phyloP scores from a whole-genome alignment of 140 eudicot species.

The Erigeron philadelphicus region DNA sequence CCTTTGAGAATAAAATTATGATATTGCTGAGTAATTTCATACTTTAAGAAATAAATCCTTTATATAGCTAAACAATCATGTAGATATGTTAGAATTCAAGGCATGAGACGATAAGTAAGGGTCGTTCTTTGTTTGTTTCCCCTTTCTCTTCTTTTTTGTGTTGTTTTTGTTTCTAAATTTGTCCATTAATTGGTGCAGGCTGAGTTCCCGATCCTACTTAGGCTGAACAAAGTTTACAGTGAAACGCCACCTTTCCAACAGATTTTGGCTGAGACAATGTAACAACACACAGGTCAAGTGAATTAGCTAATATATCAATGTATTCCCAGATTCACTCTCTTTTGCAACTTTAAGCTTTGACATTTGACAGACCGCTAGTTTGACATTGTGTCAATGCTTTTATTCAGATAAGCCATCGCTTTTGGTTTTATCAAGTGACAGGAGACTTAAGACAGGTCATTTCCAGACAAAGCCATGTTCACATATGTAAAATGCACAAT shows the following conservation, averaged over 20 bases:
- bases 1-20: too few species aligned
- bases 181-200: slow-evolving; percentile 38
- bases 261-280: slow-evolving; percentile 12
- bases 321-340: neutral
- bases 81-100: too few species aligned
- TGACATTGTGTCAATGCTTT: slow-evolving; percentile 1
- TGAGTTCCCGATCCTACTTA: slow-evolving; percentile 56
- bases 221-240: slow-evolving; percentile 51
- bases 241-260: slow-evolving; percentile 58
- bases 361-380: neutral
- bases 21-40: too few species aligned
- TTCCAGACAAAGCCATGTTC: slow-evolving; percentile 14
- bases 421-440: slow-evolving; percentile 8
- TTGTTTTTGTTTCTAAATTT: neutral
- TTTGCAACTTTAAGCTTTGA: neutral
- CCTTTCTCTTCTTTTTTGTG: neutral
- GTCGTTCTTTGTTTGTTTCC: neutral
- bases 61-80: too few species aligned
- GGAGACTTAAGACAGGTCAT: slow-evolving; percentile 4
- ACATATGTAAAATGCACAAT: too few species aligned
- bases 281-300: slow-evolving; percentile 9
- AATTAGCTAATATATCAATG: slow-evolving; percentile 11
- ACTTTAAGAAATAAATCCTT: too few species aligned
- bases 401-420: slow-evolving; percentile 12
- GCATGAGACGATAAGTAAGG: neutral